phyloP scores from a whole-genome alignment of 306 rosid species.

The Cucurbita moschata region DNA sequence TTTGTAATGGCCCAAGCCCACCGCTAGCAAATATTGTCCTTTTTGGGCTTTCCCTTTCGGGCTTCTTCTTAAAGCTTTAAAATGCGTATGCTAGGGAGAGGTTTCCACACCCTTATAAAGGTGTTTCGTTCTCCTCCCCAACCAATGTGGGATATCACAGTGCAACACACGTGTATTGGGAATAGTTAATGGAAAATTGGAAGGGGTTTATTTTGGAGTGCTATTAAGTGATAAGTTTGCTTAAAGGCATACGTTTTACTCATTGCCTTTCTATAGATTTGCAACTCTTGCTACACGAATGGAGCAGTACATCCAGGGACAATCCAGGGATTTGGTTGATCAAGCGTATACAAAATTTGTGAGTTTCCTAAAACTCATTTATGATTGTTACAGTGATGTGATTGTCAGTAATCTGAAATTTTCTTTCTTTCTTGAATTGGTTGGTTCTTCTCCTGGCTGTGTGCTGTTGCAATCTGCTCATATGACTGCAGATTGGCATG shows the following conservation, averaged over 20 bases:
- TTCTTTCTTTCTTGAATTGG: neutral
- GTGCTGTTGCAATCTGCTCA: neutral
- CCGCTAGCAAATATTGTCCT: too few species aligned
- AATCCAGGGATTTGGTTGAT: constrained; percentile 97
- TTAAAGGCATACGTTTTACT: constrained; percentile 9
- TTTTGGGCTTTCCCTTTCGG: too few species aligned
- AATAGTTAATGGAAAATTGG: neutral
- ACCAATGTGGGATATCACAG: too few species aligned
- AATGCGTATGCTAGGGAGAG: too few species aligned
- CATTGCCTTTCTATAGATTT: constrained; percentile 39
- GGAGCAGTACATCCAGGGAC: constrained; percentile 93
- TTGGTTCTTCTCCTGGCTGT: neutral
- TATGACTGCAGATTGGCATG: neutral
- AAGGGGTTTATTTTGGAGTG: neutral
- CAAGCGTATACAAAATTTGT: constrained; percentile 96
- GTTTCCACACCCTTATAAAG: too few species aligned
- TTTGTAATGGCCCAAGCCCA: too few species aligned
- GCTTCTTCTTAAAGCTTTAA: too few species aligned
- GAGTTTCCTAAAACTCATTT: constrained; percentile 17
- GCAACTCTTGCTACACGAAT: constrained; percentile 92
- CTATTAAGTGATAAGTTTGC: neutral
- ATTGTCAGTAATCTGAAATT: neutral
- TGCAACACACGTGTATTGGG: neutral
- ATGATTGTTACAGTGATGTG: neutral
- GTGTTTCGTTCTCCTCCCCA: too few species aligned